A percentile compares a stretch with the other conserved stretches of the same genome.
Conservation (phyloP, 257 asterid species). For the Solanum commersonii region DNA sequence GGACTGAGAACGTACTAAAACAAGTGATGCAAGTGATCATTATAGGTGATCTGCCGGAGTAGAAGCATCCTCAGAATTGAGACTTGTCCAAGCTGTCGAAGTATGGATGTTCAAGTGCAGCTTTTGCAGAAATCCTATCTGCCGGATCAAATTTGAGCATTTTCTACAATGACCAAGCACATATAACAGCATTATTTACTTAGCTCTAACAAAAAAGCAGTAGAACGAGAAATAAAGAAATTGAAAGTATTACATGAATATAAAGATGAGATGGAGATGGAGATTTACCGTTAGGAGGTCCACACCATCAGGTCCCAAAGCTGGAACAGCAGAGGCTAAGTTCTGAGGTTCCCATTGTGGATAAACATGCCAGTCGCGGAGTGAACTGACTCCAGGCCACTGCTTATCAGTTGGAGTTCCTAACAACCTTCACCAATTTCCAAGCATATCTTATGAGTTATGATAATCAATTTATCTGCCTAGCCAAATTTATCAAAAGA, state of each 20-base stretch:
- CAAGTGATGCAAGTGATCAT: background rate
- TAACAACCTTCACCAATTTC: constrained; percentile 40
- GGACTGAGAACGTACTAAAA: background rate
- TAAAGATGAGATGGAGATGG: background rate
- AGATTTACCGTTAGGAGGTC: constrained; percentile 63
- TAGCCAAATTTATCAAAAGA: background rate
- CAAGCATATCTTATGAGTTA: background rate
- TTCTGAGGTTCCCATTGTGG: constrained; percentile 89
- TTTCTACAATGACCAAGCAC: constrained; percentile 37
- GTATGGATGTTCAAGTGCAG: constrained; percentile 88
- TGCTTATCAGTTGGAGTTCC: constrained; percentile 85
- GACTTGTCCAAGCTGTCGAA: constrained; percentile 86
- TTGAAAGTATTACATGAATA: background rate
- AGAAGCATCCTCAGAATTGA: constrained; percentile 44
- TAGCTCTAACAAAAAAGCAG: background rate
- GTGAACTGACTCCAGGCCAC: constrained; percentile 85
- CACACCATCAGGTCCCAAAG: constrained; percentile 74
- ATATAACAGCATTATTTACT: background rate
- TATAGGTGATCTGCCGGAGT: background rate
- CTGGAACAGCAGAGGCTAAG: constrained; percentile 70
- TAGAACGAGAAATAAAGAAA: background rate
- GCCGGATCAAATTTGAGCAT: constrained; percentile 84
- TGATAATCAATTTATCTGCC: background rate
- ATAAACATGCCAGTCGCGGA: constrained; percentile 92
- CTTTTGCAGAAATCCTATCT: constrained; percentile 86